These are phyloP conservation scores for Pythium coloratum DNA, from an alignment of 352 stramenopile genomes.

Conservation along the genomic window DNA sequence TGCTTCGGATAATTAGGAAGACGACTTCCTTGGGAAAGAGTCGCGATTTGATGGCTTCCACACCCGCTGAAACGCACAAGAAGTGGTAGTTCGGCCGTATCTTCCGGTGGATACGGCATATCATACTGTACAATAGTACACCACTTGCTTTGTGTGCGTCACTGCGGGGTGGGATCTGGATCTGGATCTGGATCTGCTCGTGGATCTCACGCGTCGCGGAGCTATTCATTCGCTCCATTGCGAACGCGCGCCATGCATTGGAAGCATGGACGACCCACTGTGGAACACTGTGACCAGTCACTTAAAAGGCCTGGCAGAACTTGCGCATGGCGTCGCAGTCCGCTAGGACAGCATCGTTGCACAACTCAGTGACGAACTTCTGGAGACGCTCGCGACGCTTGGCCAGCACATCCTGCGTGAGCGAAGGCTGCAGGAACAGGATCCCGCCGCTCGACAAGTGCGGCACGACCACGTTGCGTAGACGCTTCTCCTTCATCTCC, in stretches of 20 bases:
- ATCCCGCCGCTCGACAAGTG: conserved; percentile 64
- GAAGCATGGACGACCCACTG: not conserved
- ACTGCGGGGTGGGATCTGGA: not conserved
- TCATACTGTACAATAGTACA: conserved; percentile 2
- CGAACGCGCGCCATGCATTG: not conserved
- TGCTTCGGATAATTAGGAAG: conserved; percentile 2
- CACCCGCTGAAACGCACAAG: not conserved
- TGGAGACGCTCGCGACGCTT: conserved; percentile 57
- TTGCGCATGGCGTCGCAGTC: conserved; percentile 53
- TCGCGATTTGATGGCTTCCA: not conserved
- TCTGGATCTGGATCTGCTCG: no score
- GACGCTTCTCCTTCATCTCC: conserved; percentile 61
- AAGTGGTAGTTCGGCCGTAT: conserved; percentile 3
- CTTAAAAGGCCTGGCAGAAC: conserved; percentile 78
- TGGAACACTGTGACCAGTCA: not conserved
- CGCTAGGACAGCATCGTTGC: conserved; percentile 45
- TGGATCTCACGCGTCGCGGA: not conserved
- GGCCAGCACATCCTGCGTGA: conserved; percentile 68
- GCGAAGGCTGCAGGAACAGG: conserved; percentile 67
- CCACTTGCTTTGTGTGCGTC: not conserved
- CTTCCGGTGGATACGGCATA: conserved; percentile 12
- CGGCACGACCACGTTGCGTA: conserved; percentile 47
- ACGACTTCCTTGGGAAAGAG: not conserved
- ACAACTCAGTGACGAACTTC: conserved; percentile 61
- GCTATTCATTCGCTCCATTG: not conserved